Conservation (phyloP, 768 basidiomycete genomes). For the Nidularia sp. region DNA sequence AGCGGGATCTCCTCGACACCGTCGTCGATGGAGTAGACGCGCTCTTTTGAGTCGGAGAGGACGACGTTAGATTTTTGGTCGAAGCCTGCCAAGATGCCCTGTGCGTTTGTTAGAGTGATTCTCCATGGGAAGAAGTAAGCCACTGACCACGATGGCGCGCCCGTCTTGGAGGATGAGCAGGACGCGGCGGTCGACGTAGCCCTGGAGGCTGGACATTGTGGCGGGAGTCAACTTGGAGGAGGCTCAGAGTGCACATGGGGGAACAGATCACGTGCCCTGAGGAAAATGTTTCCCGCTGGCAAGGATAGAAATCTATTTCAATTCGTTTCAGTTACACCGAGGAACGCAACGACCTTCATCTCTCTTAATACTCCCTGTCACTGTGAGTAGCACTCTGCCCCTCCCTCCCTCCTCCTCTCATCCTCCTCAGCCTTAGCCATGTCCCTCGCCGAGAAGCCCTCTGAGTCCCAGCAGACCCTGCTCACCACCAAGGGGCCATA, state of each 20-base stretch:
- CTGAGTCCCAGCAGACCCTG: neutral
- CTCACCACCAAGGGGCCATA: neutral
- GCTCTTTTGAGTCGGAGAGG: slow-evolving; percentile 89
- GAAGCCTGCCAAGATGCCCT: slow-evolving; percentile 90
- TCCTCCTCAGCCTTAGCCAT: neutral
- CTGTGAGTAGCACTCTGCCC: no score
- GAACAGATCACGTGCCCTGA: no score
- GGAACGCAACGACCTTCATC: no score
- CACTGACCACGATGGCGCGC: slow-evolving; percentile 83
- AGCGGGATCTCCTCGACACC: slow-evolving; percentile 93
- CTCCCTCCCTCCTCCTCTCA: no score
- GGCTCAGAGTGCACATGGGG: no score
- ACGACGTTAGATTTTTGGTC: slow-evolving; percentile 97
- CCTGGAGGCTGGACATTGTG: slow-evolving; percentile 82
- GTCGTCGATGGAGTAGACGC: slow-evolving; percentile 87
- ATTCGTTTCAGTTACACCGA: no score
- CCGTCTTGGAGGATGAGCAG: slow-evolving; percentile 95
- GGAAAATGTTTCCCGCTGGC: no score
- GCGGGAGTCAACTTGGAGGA: no score
- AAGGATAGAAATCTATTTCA: no score
- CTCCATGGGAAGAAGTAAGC: neutral
- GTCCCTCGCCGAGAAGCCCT: slow-evolving; percentile 3
- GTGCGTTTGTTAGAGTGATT: slow-evolving; percentile 4
- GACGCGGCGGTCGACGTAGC: slow-evolving; percentile 91
- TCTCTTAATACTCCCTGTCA: no score